Base-by-base conservation (phyloP, 2,329 filamentous ascomycete genomes). In the Trichoderma breve region DNA sequence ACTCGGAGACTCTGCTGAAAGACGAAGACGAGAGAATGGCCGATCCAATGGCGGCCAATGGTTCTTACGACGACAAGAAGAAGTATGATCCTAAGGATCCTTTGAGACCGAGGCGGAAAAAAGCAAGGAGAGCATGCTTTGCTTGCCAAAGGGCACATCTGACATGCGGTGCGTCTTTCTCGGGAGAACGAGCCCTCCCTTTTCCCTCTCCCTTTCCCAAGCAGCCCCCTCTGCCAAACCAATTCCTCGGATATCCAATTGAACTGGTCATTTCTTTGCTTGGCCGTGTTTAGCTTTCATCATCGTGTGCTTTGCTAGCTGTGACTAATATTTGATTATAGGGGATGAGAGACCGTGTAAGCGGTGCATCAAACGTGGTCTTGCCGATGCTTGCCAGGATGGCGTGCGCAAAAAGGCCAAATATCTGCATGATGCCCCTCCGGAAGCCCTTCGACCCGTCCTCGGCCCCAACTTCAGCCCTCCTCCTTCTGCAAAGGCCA, bases 391-490 rank as follows among this genome's bases (percentile, higher is more conserved):
- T 73, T 99, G 96, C 79, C 94, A 97, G 81, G 96, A 99, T 80
- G 96, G 96, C 69, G 94, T 98, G 66, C 92, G 96, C 74, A 99
- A 99, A 83, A 99, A 98, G 87, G 96, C 96, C 67, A 99, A 99
- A 82, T 99, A 99, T 81, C 92, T 99, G 71, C 95, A 98, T 79
- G 96, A 98, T 86, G 94, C 95, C 30, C 95, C 95, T 43, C 90
- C 94, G 67, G 94, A 97, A 80, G 94, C 94, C 60, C 86, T 98
- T 74, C 89, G 95, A 79, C 93, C 95, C n/a, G 94, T 96, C 55
- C 87, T 96, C 62, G 91, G 91, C 6, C 89, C 91, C 34, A 90
- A 87, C 74, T 92, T 89, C 77, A 93, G 92, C 78, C 88, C 87
- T 79, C 88, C 87, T 78, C 85, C 81, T 81, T 83, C 82, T 76